Evolutionary conservation across 2,329 filamentous ascomycete species (phyloP), one percentile per base, ranked within the genome.

Genomic region (Claviceps sp.): DNA sequence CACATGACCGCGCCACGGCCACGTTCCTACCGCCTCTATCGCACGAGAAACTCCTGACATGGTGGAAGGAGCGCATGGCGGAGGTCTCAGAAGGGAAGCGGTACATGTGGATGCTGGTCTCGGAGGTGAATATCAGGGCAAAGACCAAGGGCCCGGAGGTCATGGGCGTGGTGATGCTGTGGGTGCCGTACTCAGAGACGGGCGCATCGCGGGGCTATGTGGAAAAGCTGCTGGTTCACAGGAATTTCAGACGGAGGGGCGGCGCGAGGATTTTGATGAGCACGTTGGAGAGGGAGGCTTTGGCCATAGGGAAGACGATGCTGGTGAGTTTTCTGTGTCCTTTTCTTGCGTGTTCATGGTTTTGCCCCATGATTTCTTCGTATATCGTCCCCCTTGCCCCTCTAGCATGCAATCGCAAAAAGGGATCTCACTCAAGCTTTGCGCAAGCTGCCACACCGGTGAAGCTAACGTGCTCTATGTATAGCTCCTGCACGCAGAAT

Each of bases 21-120:
- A 77, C 72, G 4, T 84, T 83, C 60, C 67, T 80, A 14, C 77
- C 78, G n/a, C 79, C 80, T 0, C 66, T 83, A 37, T 72, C 72
- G 47, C 70, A 78, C 60, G 68, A 73, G 40, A 78, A 77, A 60
- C 73, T 84, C 41, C 66, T 77, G 34, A 58, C 67, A 8, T 82
- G 74, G 71, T 84, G 79, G 80, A 73, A 74, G 59, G 68, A 71
- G 22, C 67, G 72, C 24, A 72, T 77, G 50, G 66, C 70, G 22
- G 73, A 80, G 59, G 70, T 74, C 34, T 62, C 60, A 16, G 61
- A 63, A 16, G 73, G 71, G 24, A 66, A 62, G 14, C 68, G 77
- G 13, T 62, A 75, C 55, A 81, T 84, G 54, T 66, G 78, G 51
- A 67, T 83, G 47, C 70, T 79, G 30, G 62, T 80, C 42, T 64